A percentile compares a stretch with the other conserved stretches of the same genome.
phyloP scores from a whole-genome alignment of 441 rosid genomes.

The Daphne laureola region DNA sequence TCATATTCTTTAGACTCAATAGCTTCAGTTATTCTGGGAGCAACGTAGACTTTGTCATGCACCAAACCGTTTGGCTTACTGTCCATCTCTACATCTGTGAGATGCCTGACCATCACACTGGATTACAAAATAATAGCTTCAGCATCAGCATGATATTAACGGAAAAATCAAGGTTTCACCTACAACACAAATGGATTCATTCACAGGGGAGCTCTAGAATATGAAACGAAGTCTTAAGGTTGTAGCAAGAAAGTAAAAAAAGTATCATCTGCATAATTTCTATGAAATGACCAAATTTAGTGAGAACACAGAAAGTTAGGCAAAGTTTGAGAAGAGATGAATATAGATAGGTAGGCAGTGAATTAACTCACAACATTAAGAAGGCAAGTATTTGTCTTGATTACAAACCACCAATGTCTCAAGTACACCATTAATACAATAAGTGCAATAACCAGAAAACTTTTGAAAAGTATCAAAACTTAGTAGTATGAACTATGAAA shows the following conservation, averaged over 20 bases:
- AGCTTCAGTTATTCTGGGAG: constrained; percentile 44
- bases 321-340: no score
- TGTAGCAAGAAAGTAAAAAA: background rate
- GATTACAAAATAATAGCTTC: constrained; percentile 12
- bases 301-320: no score
- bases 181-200: background rate
- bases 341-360: no score
- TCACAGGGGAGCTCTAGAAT: background rate
- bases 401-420: no score
- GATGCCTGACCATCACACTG: constrained; percentile 84
- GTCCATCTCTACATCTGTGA: constrained; percentile 50
- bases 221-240: background rate
- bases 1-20: constrained; percentile 41
- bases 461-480: no score
- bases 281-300: no score
- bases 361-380: no score
- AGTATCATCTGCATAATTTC: no score
- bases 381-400: no score
- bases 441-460: no score
- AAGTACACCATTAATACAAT: no score
- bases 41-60: constrained; percentile 31
- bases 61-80: constrained; percentile 40
- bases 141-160: constrained; percentile 12
- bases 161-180: background rate
- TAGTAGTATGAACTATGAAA: no score